A percentile compares a stretch with the other conserved stretches of the same genome.
Conservation (phyloP, 2,329 filamentous ascomycete species). For the Calonectria henricotiae region DNA sequence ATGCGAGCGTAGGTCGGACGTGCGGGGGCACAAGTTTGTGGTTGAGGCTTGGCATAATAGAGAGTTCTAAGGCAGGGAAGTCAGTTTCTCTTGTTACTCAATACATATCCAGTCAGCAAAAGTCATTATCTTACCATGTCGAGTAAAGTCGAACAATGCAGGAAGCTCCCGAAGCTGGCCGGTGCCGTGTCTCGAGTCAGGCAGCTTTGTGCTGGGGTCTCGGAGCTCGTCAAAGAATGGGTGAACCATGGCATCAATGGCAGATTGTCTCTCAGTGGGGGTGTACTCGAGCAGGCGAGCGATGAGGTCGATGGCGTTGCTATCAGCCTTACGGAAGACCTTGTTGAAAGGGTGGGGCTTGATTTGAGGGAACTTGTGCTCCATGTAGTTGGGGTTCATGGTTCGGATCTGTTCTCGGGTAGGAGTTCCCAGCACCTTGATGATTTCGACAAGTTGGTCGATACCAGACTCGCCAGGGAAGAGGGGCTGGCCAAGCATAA, state of each 20-base stretch:
- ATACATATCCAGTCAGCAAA: not conserved
- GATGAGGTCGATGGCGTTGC: slow-evolving; percentile 94
- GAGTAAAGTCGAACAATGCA: slow-evolving; percentile 91
- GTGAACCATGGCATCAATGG: slow-evolving; percentile 97
- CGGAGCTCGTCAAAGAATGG: slow-evolving; percentile 98
- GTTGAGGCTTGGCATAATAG: slow-evolving; percentile 93
- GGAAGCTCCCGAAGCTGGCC: slow-evolving; percentile 87
- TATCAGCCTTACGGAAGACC: slow-evolving; percentile 97
- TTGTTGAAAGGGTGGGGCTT: slow-evolving; percentile 99
- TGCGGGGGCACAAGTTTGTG: slow-evolving; percentile 89
- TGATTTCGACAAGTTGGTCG: slow-evolving; percentile 98
- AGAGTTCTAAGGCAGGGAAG: slow-evolving; percentile 79
- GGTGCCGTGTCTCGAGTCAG: slow-evolving; percentile 92
- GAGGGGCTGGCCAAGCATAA: slow-evolving; percentile 98
- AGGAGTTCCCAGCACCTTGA: slow-evolving; percentile 97
- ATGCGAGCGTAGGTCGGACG: slow-evolving; percentile 80
- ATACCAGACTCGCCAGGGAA: slow-evolving; percentile 99
- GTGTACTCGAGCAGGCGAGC: slow-evolving; percentile 96
- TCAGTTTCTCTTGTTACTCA: slow-evolving; percentile 39
- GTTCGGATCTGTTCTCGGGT: slow-evolving; percentile 98
- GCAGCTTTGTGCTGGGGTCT: slow-evolving; percentile 90
- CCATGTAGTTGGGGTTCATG: slow-evolving; percentile 99
- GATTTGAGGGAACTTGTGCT: slow-evolving; percentile 99
- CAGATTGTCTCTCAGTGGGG: slow-evolving; percentile 92
- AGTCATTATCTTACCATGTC: slow-evolving; percentile 80